phyloP scores from a whole-genome alignment of 305 asterid species.

The Solanum chacoense region DNA sequence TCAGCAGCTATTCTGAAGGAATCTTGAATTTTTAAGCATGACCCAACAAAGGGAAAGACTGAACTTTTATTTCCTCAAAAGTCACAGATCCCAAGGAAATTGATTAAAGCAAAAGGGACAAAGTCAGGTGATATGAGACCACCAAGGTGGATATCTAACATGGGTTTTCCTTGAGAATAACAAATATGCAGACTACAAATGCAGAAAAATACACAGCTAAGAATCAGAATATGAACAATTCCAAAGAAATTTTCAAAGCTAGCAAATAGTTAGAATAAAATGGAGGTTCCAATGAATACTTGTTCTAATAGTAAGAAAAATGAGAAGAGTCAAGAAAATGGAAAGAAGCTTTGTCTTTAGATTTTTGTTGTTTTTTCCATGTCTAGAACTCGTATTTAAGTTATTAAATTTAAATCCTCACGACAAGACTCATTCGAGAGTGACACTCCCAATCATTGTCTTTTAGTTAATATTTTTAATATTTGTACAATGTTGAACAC shows the following conservation, averaged over 20 bases:
- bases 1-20: neutral
- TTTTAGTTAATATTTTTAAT: neutral
- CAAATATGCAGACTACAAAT: neutral
- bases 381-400: accelerated
- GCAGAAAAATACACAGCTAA: neutral
- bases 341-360: neutral
- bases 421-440: accelerated
- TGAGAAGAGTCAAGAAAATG: neutral
- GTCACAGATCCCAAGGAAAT: slow-evolving; percentile 34
- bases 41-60: neutral
- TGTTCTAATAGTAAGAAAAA: neutral
- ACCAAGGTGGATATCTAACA: slow-evolving; percentile 13
- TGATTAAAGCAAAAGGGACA: slow-evolving; percentile 17
- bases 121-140: slow-evolving; percentile 31
- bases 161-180: neutral
- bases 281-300: neutral
- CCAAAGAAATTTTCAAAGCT: neutral
- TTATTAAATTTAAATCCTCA: neutral
- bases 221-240: neutral
- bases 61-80: neutral
- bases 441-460: neutral
- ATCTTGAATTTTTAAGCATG: neutral
- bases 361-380: too few species aligned
- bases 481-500: neutral
- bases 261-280: neutral